Evolutionary conservation across 768 basidiomycete species (phyloP).

Genomic region (Mycena crocata): DNA sequence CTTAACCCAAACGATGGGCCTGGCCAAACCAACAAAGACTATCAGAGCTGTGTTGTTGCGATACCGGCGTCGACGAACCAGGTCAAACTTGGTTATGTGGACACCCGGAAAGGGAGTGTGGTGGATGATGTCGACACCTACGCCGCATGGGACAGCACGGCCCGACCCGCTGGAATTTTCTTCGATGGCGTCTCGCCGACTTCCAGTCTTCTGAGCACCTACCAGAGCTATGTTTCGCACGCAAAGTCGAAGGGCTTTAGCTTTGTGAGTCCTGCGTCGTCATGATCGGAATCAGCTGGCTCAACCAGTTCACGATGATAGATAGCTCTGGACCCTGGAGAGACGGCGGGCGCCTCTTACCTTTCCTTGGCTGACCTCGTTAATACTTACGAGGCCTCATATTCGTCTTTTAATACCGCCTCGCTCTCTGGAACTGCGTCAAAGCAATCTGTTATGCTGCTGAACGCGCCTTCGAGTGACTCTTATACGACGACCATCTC

Average conservation of each 20-base stretch:
- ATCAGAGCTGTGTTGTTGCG: background rate
- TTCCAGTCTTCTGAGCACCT: background rate
- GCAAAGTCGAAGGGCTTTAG: slow-evolving; percentile 22
- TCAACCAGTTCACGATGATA: background rate
- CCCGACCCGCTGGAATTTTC: slow-evolving; percentile 22
- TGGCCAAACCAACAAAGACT: no score
- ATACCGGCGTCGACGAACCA: background rate
- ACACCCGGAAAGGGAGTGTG: background rate
- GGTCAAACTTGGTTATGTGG: slow-evolving; percentile 13
- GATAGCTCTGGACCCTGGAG: slow-evolving; percentile 20
- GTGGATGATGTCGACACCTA: slow-evolving; percentile 23
- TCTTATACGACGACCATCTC: slow-evolving; percentile 21
- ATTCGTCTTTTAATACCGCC: slow-evolving; percentile 18
- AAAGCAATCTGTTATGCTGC: slow-evolving; percentile 26
- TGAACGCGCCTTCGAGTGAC: slow-evolving; percentile 17
- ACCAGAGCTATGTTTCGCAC: slow-evolving; percentile 16
- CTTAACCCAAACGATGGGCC: slow-evolving; percentile 43
- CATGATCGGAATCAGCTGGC: no score
- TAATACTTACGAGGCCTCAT: slow-evolving; percentile 27
- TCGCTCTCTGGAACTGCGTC: slow-evolving; percentile 21
- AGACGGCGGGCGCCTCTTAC: slow-evolving; percentile 1
- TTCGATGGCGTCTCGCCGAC: slow-evolving; percentile 14
- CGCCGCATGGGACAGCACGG: slow-evolving; percentile 18
- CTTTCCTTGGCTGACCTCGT: slow-evolving; percentile 23
- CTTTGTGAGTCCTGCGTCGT: slow-evolving; percentile 25